These are phyloP conservation scores for Vitellaria paradoxa DNA, from an alignment of 179 eudicot species.

Conservation along the genomic window DNA sequence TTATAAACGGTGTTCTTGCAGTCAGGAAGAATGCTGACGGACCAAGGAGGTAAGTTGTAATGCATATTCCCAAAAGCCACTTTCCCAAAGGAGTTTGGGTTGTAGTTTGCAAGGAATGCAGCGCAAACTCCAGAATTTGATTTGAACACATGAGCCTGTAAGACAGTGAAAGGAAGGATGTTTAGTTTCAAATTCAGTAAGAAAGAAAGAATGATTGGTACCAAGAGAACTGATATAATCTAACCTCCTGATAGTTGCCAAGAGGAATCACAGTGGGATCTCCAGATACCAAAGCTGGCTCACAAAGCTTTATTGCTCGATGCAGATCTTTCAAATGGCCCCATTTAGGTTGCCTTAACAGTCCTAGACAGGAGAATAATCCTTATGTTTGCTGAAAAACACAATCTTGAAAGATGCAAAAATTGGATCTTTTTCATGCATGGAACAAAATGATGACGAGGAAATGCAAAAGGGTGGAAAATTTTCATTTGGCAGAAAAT, in stretches of 20 bases:
- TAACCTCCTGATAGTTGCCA: conserved; percentile 85
- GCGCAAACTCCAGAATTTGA: conserved; percentile 82
- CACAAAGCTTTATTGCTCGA: conserved; percentile 90
- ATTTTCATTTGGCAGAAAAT: background rate
- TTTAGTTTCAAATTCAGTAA: background rate
- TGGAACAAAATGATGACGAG: background rate
- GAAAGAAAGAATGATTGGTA: background rate
- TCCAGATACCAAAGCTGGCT: conserved; percentile 78
- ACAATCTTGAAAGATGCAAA: background rate
- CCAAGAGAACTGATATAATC: conserved; percentile 2
- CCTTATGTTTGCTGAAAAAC: background rate
- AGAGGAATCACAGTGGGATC: conserved; percentile 55
- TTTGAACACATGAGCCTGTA: conserved; percentile 85
- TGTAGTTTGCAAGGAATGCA: conserved; percentile 87
- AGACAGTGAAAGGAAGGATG: background rate
- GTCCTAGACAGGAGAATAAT: conserved; percentile 40
- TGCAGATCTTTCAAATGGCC: conserved; percentile 94
- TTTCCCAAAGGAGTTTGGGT: conserved; percentile 65
- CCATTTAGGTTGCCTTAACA: conserved; percentile 86
- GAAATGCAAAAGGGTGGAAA: background rate
- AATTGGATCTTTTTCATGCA: background rate
- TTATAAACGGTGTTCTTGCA: conserved; percentile 93
- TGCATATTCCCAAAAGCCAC: conserved; percentile 59
- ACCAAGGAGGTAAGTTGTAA: conserved; percentile 95
- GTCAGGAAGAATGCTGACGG: conserved; percentile 96